Evolutionary conservation across 2,329 filamentous ascomycete species (phyloP).

Genomic region (Rugonectria rugulosa): DNA sequence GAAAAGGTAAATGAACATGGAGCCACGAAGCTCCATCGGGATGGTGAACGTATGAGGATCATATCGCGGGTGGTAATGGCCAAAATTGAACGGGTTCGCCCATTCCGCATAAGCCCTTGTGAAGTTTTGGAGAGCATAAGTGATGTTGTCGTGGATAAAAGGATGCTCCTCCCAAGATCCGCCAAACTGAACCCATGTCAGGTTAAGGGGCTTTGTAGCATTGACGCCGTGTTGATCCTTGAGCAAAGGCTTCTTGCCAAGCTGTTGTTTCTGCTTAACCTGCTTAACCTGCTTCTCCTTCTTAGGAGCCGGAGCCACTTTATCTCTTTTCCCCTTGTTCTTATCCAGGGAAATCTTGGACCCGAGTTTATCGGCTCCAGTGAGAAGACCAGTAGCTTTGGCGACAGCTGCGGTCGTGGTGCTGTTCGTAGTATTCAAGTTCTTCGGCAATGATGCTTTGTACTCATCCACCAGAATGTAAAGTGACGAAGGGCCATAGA

Average conservation of each 20-base stretch:
- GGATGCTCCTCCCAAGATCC: conserved; percentile 53
- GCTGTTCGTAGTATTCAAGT: conserved; percentile 16
- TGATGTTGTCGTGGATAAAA: conserved; percentile 48
- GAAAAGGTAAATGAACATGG: conserved; percentile 51
- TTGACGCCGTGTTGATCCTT: conserved; percentile 23
- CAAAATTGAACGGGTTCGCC: conserved; percentile 52
- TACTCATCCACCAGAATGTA: conserved; percentile 37
- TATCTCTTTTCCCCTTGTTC: too few species aligned
- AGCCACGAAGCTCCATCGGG: conserved; percentile 51
- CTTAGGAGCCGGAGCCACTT: too few species aligned
- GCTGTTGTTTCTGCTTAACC: too few species aligned
- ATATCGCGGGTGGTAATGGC: conserved; percentile 49
- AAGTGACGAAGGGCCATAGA: conserved; percentile 40
- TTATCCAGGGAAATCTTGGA: too few species aligned
- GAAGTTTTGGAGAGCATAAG: conserved; percentile 49
- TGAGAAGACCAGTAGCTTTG: too few species aligned
- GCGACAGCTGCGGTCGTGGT: too few species aligned
- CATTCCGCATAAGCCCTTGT: conserved; percentile 48
- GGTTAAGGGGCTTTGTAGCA: conserved; percentile 42
- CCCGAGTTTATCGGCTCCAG: too few species aligned
- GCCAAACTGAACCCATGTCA: conserved; percentile 48
- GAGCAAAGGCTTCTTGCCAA: background rate
- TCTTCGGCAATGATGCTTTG: conserved; percentile 22
- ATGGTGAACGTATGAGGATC: conserved; percentile 53
- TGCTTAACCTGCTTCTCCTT: conserved; percentile 1